Evolutionary conservation across 352 stramenopile genomes (phyloP).

Genomic region (Bremia lactucae): DNA sequence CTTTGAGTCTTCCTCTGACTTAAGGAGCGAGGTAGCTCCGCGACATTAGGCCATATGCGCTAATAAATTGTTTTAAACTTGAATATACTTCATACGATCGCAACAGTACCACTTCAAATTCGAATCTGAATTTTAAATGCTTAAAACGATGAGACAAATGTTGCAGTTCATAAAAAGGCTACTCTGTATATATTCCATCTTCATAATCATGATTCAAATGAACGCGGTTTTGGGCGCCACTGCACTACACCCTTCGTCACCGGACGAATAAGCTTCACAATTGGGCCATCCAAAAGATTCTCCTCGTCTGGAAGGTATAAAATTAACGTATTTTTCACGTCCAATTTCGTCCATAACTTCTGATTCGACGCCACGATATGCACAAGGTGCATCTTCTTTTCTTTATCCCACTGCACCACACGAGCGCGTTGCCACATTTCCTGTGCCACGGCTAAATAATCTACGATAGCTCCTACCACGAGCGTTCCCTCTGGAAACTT

Average conservation of each 20-base stretch:
- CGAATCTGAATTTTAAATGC: too few species aligned
- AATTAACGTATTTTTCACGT: constrained; percentile 49
- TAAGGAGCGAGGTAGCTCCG: too few species aligned
- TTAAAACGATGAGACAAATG: too few species aligned
- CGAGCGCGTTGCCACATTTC: constrained; percentile 61
- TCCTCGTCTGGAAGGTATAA: constrained; percentile 53
- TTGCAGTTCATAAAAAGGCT: constrained; percentile 8
- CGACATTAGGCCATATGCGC: too few species aligned
- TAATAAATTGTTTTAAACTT: too few species aligned
- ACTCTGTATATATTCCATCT: too few species aligned
- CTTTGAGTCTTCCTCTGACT: too few species aligned
- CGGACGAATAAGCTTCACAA: constrained; percentile 52
- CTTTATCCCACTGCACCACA: constrained; percentile 56
- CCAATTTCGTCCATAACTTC: constrained; percentile 49
- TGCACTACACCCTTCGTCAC: constrained; percentile 38
- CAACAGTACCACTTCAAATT: too few species aligned
- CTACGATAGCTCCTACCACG: constrained; percentile 58
- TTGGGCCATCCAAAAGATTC: constrained; percentile 40
- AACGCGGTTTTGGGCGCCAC: constrained; percentile 63
- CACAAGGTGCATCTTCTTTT: constrained; percentile 57
- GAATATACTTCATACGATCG: too few species aligned
- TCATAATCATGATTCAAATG: constrained; percentile 35
- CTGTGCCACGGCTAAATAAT: constrained; percentile 56
- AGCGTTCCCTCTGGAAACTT: constrained; percentile 36
- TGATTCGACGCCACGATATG: constrained; percentile 45